phyloP scores from a whole-genome alignment of 1,284 basidiomycete genomes.

The Gomphus bonarii region DNA sequence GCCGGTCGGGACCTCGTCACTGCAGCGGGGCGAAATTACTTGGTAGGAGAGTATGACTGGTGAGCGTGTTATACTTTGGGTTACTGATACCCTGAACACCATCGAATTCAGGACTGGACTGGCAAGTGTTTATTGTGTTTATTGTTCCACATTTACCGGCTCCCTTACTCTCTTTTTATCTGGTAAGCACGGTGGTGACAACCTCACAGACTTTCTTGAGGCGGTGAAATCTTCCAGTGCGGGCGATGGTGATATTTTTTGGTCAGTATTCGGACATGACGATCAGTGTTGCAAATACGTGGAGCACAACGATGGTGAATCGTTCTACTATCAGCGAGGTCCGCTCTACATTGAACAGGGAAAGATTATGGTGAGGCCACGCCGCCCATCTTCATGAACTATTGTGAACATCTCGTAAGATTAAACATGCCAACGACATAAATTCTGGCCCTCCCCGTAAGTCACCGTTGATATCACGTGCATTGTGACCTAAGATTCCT shows the following conservation, averaged over 20 bases:
- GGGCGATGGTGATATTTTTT: constrained; percentile 18
- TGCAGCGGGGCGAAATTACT: constrained; percentile 15
- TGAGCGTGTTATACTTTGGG: neutral
- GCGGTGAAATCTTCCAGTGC: constrained; percentile 12
- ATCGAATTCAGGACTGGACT: neutral
- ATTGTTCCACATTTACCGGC: neutral
- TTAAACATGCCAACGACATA: constrained; percentile 12
- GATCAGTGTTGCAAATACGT: constrained; percentile 18
- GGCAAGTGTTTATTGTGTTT: neutral
- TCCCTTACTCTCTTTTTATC: neutral
- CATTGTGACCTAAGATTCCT: neutral
- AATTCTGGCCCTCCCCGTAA: constrained; percentile 7
- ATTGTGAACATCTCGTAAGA: constrained; percentile 5
- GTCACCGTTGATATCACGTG: neutral
- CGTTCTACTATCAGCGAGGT: constrained; percentile 12
- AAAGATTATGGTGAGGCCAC: constrained; percentile 6
- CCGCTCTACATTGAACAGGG: constrained; percentile 12
- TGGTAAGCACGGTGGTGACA: constrained; percentile 11
- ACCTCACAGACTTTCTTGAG: constrained; percentile 13
- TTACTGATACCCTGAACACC: neutral
- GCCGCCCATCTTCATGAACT: neutral
- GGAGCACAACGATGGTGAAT: constrained; percentile 16
- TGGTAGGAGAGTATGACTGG: constrained; percentile 22
- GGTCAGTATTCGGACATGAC: constrained; percentile 22
- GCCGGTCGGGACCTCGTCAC: constrained; percentile 14